Conservation (phyloP, 2,329 filamentous ascomycete species). For the Pyrenochaeta sp. region DNA sequence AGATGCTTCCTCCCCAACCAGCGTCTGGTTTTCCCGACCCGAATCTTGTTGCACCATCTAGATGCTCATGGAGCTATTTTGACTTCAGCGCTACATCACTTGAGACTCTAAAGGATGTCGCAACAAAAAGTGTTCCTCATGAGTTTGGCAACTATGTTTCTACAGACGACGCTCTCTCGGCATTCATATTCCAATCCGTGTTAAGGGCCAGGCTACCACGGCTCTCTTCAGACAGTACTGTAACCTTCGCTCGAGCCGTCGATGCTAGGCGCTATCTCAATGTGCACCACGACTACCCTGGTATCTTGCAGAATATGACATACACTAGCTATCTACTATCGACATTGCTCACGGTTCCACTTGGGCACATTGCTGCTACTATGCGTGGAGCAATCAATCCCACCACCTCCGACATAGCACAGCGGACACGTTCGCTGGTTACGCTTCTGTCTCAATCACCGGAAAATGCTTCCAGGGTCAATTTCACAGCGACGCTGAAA, state of each 20-base stretch:
- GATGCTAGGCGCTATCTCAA: conserved; percentile 57
- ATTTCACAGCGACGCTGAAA: conserved; percentile 33
- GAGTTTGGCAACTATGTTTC: conserved; percentile 52
- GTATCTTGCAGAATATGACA: conserved; percentile 59
- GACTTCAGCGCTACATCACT: conserved; percentile 53
- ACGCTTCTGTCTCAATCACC: conserved; percentile 48
- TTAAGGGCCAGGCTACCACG: conserved; percentile 53
- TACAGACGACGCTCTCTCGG: conserved; percentile 63
- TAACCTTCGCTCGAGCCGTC: conserved; percentile 59
- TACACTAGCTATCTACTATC: conserved; percentile 47
- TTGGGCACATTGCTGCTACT: conserved; percentile 46
- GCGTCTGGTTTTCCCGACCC: not conserved
- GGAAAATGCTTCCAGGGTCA: conserved; percentile 49
- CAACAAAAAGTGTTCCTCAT: conserved; percentile 31
- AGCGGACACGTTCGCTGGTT: conserved; percentile 51
- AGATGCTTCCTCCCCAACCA: conserved; percentile 35
- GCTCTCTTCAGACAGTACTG: conserved; percentile 24
- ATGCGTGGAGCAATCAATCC: conserved; percentile 54
- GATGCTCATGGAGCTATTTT: conserved; percentile 58
- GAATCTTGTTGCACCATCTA: conserved; percentile 1
- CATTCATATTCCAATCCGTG: conserved; percentile 61
- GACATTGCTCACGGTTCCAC: conserved; percentile 37
- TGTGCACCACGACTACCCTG: conserved; percentile 58
- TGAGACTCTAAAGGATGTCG: conserved; percentile 52
- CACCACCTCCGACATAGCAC: conserved; percentile 43